Percentiles rank a stretch among this genome's conserved stretches.
Conservation (phyloP, 768 basidiomycete genomes). For the Boletus rex-veris region DNA sequence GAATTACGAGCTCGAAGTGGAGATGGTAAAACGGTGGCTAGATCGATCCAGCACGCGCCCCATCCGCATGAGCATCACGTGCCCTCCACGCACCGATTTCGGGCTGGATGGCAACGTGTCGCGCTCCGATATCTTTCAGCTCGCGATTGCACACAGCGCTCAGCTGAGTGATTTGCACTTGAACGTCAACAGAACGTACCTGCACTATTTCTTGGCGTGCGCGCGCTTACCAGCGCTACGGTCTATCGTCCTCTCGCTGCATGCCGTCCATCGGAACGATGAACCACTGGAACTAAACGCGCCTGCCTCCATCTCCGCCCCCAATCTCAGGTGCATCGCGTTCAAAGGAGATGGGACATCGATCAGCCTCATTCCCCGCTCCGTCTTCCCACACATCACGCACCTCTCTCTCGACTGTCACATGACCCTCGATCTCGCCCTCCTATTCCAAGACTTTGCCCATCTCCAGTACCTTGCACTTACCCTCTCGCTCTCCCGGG, state of each 20-base stretch:
- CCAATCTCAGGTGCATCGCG: conserved; percentile 15
- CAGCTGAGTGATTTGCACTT: conserved; percentile 19
- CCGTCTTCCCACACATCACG: conserved; percentile 18
- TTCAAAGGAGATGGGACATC: conserved; percentile 12
- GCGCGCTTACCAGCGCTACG: conserved; percentile 10
- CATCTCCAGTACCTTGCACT: conserved; percentile 16
- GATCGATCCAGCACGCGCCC: conserved; percentile 18
- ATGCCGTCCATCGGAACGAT: conserved; percentile 3
- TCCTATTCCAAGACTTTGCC: conserved; percentile 17
- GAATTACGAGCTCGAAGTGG: conserved; percentile 25
- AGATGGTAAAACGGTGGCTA: conserved; percentile 26
- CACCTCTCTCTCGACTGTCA: conserved; percentile 22
- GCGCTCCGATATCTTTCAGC: conserved; percentile 20
- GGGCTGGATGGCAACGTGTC: background rate
- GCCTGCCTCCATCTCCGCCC: conserved; percentile 7
- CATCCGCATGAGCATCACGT: conserved; percentile 22
- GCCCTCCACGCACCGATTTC: conserved; percentile 18
- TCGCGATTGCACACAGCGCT: conserved; percentile 19
- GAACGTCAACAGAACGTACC: conserved; percentile 16
- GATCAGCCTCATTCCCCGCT: conserved; percentile 15
- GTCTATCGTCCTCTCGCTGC: conserved; percentile 18
- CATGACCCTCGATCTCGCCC: conserved; percentile 17
- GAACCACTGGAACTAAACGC: background rate
- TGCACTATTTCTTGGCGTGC: conserved; percentile 16
- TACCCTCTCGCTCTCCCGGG: conserved; percentile 9